A percentile compares a stretch with the other conserved stretches of the same genome.
These are phyloP conservation scores for Sarcodon sp. DNA, from an alignment of 768 basidiomycete genomes.

Conservation along the genomic window DNA sequence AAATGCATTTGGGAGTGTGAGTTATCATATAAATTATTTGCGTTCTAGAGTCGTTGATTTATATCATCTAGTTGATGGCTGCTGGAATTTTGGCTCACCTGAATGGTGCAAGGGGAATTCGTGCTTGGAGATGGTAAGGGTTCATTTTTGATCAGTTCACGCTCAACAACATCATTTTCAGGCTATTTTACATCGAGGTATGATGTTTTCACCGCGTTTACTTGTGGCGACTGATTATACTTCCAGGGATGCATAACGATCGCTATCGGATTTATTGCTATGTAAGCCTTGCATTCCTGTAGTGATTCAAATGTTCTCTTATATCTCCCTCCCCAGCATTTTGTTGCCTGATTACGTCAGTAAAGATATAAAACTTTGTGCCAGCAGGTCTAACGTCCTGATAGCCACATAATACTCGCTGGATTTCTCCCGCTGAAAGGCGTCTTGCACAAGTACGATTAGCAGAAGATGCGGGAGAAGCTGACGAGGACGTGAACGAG, in stretches of 20 bases:
- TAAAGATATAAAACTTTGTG: background rate
- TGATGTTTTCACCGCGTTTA: background rate
- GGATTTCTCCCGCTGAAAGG: slow-evolving; percentile 36
- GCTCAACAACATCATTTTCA: slow-evolving; percentile 8
- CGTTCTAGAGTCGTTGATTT: too few relatives aligned
- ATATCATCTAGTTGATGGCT: slow-evolving; percentile 41
- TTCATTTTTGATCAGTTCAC: slow-evolving; percentile 4
- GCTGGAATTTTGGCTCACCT: slow-evolving; percentile 62
- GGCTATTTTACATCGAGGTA: slow-evolving; percentile 66
- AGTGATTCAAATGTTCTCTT: background rate
- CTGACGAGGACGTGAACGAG: slow-evolving; percentile 44
- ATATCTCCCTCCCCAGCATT: slow-evolving; percentile 24
- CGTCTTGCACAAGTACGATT: slow-evolving; percentile 54
- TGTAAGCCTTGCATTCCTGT: slow-evolving; percentile 22
- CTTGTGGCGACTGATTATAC: background rate
- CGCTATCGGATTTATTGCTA: slow-evolving; percentile 20
- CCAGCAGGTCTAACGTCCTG: background rate
- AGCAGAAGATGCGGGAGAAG: slow-evolving; percentile 57
- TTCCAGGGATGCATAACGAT: slow-evolving; percentile 10
- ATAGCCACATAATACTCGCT: slow-evolving; percentile 16
- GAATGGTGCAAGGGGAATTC: slow-evolving; percentile 53
- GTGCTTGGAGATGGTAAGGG: slow-evolving; percentile 61
- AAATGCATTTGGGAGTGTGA: slow-evolving; percentile 54
- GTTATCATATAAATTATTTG: slow-evolving; percentile 7
- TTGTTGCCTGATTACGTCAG: slow-evolving; percentile 46